Base-by-base conservation (phyloP, 2,329 filamentous ascomycete genomes). In the Xylariaceae sp. region DNA sequence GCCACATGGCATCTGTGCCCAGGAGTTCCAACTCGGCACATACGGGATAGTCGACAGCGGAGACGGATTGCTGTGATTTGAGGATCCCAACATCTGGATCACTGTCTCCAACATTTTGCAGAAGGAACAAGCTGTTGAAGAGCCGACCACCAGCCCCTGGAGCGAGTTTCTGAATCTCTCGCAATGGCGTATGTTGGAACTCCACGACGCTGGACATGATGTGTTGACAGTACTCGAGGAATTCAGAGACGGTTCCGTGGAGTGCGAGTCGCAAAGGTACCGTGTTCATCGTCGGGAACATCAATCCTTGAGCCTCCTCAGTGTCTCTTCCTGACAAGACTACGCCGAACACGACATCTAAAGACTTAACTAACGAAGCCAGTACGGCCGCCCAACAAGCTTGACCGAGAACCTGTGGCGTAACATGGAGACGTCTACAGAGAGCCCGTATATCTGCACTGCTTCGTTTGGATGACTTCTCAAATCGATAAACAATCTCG, bases 211-310 rank as follows among this genome's bases (percentile, higher is more conserved):
- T 80, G 1, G 80, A 78, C 73, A 89, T 82, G 61, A 83, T 87
- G 1, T 86, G 82, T 68, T 96, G 91, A 64, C 92, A 80, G 68
- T 92, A 89, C 10, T 77, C 79, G 34, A 96, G 74, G 74, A 95
- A 86, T 0, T 86, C 80, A 0, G 72, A 64, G 0, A 82, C 75
- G 0, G 80, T 85, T 1, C 90, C 90, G 66, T 94, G 88, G 2
- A 96, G 71, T 2, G 92, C 79, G 1, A 82, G 82, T 9, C 92
- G 82, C 6, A 96, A 78, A 0, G 88, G 83, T 0, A 96, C 86
- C 0, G 92, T 96, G 69, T 96, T 97, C 89, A 97, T 96, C 0
- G 89, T 90, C 0, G 92, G 93, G 67, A 96, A 97, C 69, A 92
- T 79, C 10, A 93, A 73, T 30, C 82, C 73, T 49, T 88, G 82